These are phyloP conservation scores for Sclerotinia minor DNA, from an alignment of 2,329 filamentous ascomycete genomes.

Conservation along the genomic window DNA sequence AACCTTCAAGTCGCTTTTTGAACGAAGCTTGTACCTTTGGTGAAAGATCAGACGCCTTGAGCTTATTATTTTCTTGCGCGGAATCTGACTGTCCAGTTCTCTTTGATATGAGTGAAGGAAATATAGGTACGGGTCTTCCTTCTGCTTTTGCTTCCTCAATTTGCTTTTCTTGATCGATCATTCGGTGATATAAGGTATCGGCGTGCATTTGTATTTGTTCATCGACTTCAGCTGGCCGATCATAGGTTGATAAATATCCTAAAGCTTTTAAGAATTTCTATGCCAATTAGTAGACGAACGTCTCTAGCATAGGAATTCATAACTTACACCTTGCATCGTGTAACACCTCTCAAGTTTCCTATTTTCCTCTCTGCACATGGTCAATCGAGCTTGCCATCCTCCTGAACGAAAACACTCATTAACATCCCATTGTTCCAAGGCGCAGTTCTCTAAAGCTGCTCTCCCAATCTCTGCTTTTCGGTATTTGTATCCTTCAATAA, in stretches of 20 bases:
- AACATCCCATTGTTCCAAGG: conserved; percentile 80
- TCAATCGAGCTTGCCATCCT: conserved; percentile 65
- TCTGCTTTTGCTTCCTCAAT: conserved; percentile 68
- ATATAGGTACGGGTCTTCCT: conserved; percentile 58
- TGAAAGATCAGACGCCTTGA: conserved; percentile 42
- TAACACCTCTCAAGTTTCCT: conserved; percentile 82
- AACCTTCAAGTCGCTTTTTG: conserved; percentile 57
- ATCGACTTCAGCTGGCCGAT: conserved; percentile 66
- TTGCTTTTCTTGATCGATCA: conserved; percentile 77
- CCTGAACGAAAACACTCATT: conserved; percentile 79
- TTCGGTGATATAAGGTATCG: conserved; percentile 83
- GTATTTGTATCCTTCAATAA: conserved; percentile 82
- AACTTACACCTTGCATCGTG: conserved; percentile 74
- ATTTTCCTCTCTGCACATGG: conserved; percentile 79
- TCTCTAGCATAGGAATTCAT: neutral
- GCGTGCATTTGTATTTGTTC: conserved; percentile 96
- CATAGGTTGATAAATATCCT: conserved; percentile 73
- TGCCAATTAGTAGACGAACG: conserved; percentile 13
- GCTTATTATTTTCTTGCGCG: conserved; percentile 27
- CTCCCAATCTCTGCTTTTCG: conserved; percentile 74
- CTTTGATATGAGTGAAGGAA: conserved; percentile 54
- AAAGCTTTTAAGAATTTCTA: conserved; percentile 86
- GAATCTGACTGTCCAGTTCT: conserved; percentile 19
- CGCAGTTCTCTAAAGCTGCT: conserved; percentile 91
- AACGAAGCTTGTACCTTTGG: conserved; percentile 53